Conservation (phyloP, 345 rosid species). For the Citrus reticulata region DNA sequence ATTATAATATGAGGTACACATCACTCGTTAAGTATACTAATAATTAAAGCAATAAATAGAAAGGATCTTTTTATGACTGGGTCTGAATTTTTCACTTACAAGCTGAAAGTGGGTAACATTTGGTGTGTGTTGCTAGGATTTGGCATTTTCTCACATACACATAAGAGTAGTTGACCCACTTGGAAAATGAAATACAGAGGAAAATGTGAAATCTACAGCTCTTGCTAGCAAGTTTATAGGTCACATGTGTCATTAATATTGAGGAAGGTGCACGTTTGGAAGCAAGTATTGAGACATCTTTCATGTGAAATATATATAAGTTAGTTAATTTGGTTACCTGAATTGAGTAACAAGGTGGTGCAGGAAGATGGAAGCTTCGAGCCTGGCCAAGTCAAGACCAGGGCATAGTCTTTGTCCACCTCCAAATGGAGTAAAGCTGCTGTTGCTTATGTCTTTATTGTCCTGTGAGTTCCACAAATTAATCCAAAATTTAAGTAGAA, state of each 20-base stretch:
- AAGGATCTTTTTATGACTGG: neutral
- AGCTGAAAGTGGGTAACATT: neutral
- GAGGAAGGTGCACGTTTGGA: neutral
- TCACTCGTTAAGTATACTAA: too few species aligned
- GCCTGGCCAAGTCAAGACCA: constrained; percentile 91
- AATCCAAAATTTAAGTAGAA: neutral
- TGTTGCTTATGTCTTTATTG: constrained; percentile 39
- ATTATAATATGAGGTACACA: too few species aligned
- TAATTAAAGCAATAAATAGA: neutral
- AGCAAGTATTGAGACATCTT: too few species aligned
- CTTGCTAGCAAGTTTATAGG: neutral
- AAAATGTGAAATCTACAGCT: neutral
- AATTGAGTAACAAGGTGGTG: constrained; percentile 82
- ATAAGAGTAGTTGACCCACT: neutral
- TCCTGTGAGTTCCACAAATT: constrained; percentile 35
- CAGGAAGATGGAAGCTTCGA: constrained; percentile 84
- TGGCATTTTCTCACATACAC: neutral
- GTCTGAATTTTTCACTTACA: neutral
- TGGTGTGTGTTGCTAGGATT: neutral
- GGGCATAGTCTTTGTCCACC: constrained; percentile 97
- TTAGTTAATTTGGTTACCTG: constrained; percentile 45
- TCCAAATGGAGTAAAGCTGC: constrained; percentile 87
- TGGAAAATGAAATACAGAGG: neutral
- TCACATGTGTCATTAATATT: neutral
- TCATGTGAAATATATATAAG: too few species aligned